A percentile compares a stretch with the other conserved stretches of the same genome.
phyloP scores from a whole-genome alignment of 2,329 filamentous ascomycete species.

The Elsinoe ampelina region DNA sequence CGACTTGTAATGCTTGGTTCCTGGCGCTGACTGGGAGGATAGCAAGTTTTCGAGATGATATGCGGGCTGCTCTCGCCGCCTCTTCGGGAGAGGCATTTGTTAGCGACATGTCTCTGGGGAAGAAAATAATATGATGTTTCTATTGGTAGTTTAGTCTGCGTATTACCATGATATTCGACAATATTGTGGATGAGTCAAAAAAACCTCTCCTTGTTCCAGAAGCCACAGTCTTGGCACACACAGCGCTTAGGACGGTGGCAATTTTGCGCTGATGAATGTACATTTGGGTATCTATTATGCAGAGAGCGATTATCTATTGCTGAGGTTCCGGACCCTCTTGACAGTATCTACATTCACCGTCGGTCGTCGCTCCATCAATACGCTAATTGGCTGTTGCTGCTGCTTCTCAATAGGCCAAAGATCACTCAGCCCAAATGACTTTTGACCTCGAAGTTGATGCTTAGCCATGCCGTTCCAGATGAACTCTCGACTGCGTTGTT shows the following conservation, averaged over 20 bases:
- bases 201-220: background rate
- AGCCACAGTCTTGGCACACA: background rate
- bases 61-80: slow-evolving; percentile 67
- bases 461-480: background rate
- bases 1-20: slow-evolving; percentile 74
- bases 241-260: background rate
- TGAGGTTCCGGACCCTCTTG: background rate
- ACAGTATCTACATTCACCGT: background rate
- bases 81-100: slow-evolving; percentile 74
- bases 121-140: background rate
- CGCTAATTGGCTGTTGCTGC: background rate
- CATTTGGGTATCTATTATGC: background rate
- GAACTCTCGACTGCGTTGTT: slow-evolving; percentile 15
- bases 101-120: slow-evolving; percentile 60
- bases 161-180: background rate
- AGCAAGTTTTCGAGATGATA: slow-evolving; percentile 73
- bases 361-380: background rate
- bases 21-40: slow-evolving; percentile 66
- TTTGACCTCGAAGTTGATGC: background rate
- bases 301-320: background rate
- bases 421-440: slow-evolving; percentile 9
- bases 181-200: background rate
- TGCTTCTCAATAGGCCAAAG: background rate
- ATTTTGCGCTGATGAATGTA: background rate
- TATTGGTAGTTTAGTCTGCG: background rate